A percentile compares a stretch with the other conserved stretches of the same genome.
Conservation (phyloP, 202 grass and related monocot species). For the Schoenoplectus triqueter region DNA sequence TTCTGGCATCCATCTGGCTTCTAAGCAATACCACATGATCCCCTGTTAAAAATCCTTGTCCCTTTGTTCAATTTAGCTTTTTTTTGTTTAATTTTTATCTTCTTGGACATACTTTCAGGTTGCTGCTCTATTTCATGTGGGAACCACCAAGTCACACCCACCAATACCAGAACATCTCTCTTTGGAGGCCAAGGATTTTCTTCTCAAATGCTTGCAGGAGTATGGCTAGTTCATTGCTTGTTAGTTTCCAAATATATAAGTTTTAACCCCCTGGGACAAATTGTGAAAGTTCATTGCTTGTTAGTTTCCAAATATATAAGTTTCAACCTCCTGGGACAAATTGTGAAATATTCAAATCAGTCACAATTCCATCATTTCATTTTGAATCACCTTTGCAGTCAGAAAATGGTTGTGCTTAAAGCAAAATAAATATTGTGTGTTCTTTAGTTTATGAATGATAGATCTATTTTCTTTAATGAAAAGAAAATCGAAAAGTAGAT, state of each 20-base stretch:
- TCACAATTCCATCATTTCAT: neutral
- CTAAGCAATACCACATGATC: slow-evolving; percentile 15
- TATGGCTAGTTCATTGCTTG: slow-evolving; percentile 45
- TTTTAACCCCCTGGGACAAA: neutral
- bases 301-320: too few species aligned
- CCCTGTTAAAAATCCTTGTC: neutral
- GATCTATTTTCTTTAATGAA: neutral
- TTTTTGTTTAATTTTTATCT: slow-evolving; percentile 34
- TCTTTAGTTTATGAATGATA: neutral
- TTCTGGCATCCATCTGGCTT: neutral
- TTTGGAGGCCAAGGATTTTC: slow-evolving; percentile 89
- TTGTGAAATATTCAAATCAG: neutral
- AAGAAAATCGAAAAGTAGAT: neutral
- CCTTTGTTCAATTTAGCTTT: neutral
- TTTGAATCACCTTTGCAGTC: slow-evolving; percentile 18
- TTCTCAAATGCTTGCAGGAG: slow-evolving; percentile 97
- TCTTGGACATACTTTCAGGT: slow-evolving; percentile 53
- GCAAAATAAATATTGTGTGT: slow-evolving; percentile 15
- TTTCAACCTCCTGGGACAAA: neutral
- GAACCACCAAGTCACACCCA: slow-evolving; percentile 96
- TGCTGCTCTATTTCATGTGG: slow-evolving; percentile 96
- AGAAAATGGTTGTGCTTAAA: neutral
- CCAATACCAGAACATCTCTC: slow-evolving; percentile 98
- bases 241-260: slow-evolving; percentile 27
- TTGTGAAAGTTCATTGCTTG: too few species aligned